These are phyloP conservation scores for Epipyxis sp. DNA, from an alignment of 108 stramenopile species.

Conservation along the genomic window DNA sequence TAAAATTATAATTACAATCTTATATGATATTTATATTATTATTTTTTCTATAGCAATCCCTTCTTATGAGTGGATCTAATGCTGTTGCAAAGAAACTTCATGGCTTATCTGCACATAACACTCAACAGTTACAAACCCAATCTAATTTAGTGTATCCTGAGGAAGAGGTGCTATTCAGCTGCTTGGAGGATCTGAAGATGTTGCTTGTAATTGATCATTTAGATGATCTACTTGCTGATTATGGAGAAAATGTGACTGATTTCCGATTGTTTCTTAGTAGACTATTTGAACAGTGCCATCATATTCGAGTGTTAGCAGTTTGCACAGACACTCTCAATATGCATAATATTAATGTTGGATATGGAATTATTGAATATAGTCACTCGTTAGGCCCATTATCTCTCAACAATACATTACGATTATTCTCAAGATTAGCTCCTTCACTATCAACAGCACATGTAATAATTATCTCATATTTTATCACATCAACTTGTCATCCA, in stretches of 20 bases:
- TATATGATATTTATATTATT: no score
- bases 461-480: conserved; percentile 5
- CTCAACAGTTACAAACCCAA: no score
- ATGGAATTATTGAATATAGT: neutral
- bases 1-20: no score
- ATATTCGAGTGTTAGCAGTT: conserved; percentile 55
- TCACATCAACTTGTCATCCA: conserved; percentile 4
- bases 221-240: conserved; percentile 50
- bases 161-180: conserved; percentile 44
- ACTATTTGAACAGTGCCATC: conserved; percentile 62
- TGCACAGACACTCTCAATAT: neutral
- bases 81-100: no score
- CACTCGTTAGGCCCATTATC: conserved; percentile 3
- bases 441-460: conserved; percentile 20
- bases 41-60: no score
- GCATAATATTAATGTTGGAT: conserved; percentile 12
- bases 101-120: no score
- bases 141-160: neutral
- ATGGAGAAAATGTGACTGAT: conserved; percentile 58
- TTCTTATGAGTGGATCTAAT: no score
- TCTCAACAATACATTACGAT: neutral
- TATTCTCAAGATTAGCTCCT: conserved; percentile 17
- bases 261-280: conserved; percentile 58
- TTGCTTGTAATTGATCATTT: conserved; percentile 68
- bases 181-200: conserved; percentile 51